Conservation (phyloP, 805 yeast genomes). For the Starmerella stellata region DNA sequence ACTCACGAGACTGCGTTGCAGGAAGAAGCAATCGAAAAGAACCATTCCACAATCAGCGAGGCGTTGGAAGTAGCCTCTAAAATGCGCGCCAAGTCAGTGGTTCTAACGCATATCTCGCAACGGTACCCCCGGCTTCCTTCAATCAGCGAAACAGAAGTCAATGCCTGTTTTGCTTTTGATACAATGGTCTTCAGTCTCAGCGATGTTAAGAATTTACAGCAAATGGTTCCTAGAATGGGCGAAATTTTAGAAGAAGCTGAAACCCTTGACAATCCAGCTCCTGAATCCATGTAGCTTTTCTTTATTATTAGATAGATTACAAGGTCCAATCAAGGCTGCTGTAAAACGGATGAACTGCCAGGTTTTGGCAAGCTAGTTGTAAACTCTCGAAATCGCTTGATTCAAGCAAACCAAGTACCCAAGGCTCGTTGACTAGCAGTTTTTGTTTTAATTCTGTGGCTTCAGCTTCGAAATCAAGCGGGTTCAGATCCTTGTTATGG, state of each 20-base stretch:
- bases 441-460: neutral
- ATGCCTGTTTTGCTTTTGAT: conserved; percentile 39
- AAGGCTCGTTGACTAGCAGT: too few species aligned
- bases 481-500: neutral
- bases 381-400: too few species aligned
- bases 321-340: too few species aligned
- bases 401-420: too few species aligned
- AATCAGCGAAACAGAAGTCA: conserved; percentile 16
- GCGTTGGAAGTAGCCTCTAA: conserved; percentile 51
- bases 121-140: conserved; percentile 50
- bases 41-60: conserved; percentile 77
- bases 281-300: too few species aligned
- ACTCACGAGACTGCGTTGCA: conserved; percentile 65
- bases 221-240: conserved; percentile 14
- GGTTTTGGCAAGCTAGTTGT: too few species aligned
- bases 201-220: conserved; percentile 26
- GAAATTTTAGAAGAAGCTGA: conserved; percentile 13
- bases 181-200: conserved; percentile 37
- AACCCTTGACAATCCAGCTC: conserved; percentile 5
- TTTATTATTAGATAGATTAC: too few species aligned
- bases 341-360: too few species aligned
- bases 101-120: conserved; percentile 85
- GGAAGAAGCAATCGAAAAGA: conserved; percentile 63
- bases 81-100: conserved; percentile 54
- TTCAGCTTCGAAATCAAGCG: neutral